Conservation (phyloP, 495 filamentous ascomycete species). For the Thozetella sp. region DNA sequence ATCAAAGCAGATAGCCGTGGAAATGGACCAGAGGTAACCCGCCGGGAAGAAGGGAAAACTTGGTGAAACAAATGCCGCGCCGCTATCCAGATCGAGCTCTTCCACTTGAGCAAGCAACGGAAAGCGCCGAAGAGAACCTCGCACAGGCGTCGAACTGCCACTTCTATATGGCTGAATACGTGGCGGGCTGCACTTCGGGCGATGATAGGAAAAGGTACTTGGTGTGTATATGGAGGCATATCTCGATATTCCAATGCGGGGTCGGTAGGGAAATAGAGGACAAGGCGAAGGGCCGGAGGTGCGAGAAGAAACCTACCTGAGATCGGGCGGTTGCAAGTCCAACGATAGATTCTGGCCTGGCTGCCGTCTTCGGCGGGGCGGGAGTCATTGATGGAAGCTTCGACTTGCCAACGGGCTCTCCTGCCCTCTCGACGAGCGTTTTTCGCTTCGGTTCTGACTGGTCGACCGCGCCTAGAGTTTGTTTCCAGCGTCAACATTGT, state of each 20-base stretch:
- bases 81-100: not conserved
- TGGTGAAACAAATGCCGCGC: not conserved
- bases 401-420: slow-evolving; percentile 39
- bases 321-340: slow-evolving; percentile 6
- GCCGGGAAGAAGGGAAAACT: not conserved
- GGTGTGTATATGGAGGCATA: not conserved
- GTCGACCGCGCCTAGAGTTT: slow-evolving; percentile 33
- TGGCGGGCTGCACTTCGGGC: slow-evolving; percentile 2
- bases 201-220: not conserved
- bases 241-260: not conserved
- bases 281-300: not conserved
- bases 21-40: not conserved
- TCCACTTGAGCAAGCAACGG: not conserved
- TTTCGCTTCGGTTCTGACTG: slow-evolving; percentile 55
- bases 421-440: slow-evolving; percentile 59
- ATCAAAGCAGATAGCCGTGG: not conserved
- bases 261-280: not conserved
- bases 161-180: not conserved
- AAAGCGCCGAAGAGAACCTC: not conserved
- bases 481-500: slow-evolving; percentile 16
- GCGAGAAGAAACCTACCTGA: slow-evolving; percentile 10
- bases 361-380: slow-evolving; percentile 6
- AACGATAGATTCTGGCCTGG: slow-evolving; percentile 20
- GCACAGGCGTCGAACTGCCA: not conserved
- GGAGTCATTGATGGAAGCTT: slow-evolving; percentile 11